Evolutionary conservation across 2,329 filamentous ascomycete species (phyloP), one percentile per base, ranked within the genome.

Genomic region (Ophiostoma fasciatum): DNA sequence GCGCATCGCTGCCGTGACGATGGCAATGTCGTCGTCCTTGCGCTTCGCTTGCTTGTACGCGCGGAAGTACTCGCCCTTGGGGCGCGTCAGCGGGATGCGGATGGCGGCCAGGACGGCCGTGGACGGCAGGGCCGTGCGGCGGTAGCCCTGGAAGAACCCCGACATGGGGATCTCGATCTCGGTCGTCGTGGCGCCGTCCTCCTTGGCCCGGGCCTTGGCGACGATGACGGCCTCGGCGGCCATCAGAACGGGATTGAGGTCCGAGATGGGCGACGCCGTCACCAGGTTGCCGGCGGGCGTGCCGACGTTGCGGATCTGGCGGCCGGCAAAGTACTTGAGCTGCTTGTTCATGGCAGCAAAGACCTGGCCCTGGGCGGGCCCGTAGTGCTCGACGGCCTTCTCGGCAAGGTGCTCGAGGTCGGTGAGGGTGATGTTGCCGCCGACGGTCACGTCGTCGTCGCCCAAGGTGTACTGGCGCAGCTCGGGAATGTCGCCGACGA

Each of bases 11-110:
- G 81, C 76, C 33, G 92, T 96, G 18, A 96, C 90, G 48, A 98
- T 96, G 3, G 90, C 90, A 52, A 98, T 96, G 52, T 98, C 90
- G 49, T 98, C 90, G 49, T 98, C 90, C 53, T 96, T 96, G 46
- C 90, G 66, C 63, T 98, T 98, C 1, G 90, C 76, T 55, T 96
- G 88, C 58, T 98, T 98, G 59, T 94, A 96, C 1, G 88, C 78
- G 29, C 81, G 72, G 53, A 94, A 79, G 51, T 78, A 84, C 52
- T 96, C 90, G 4, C 82, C 78, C 48, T 78, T 80, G 36, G 75
- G 68, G 3, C 66, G 66, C 0, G 82, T 79, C 3, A 82, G 61
- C 0, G 90, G 90, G 30, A 98, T 83, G n/a, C 79, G 74, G 43
- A 98, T 78, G 28, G 78, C 78, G 1, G 84, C 76, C 41, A 98